phyloP scores from a whole-genome alignment of 768 basidiomycete species.

The Rhodocollybia butyracea region DNA sequence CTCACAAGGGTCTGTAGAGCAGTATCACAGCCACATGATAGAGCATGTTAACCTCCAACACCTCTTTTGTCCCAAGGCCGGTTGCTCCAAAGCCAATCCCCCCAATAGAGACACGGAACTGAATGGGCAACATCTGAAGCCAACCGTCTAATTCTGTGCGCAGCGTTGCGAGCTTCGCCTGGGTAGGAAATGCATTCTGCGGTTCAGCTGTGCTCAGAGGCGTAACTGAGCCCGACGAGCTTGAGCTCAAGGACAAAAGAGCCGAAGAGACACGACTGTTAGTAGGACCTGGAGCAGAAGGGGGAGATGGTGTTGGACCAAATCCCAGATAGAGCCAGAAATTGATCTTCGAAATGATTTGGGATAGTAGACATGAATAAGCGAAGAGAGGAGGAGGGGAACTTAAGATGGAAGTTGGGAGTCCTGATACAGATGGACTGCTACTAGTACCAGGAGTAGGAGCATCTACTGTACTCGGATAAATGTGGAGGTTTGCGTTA shows the following conservation, averaged over 20 bases:
- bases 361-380: constrained; percentile 12
- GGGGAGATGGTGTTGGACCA: not conserved
- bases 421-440: not conserved
- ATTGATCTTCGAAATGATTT: constrained; percentile 24
- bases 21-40: constrained; percentile 26
- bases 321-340: constrained; percentile 23
- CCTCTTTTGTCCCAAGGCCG: constrained; percentile 11
- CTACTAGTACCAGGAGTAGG: not conserved
- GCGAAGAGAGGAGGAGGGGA: constrained; percentile 16
- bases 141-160: constrained; percentile 22
- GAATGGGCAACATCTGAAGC: constrained; percentile 21
- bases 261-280: no score
- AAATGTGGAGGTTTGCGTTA: no score
- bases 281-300: not conserved
- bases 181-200: not conserved
- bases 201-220: not conserved
- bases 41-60: constrained; percentile 27
- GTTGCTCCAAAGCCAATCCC: not conserved
- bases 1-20: constrained; percentile 24
- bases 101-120: constrained; percentile 23
- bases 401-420: constrained; percentile 4
- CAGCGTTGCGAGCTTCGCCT: constrained; percentile 14
- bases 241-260: no score
- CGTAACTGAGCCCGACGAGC: not conserved
- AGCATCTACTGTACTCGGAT: no score